Percentiles rank a stretch among this genome's conserved stretches.
Conservation (phyloP, 208 protist genomes). For the Lotmaria passim region DNA sequence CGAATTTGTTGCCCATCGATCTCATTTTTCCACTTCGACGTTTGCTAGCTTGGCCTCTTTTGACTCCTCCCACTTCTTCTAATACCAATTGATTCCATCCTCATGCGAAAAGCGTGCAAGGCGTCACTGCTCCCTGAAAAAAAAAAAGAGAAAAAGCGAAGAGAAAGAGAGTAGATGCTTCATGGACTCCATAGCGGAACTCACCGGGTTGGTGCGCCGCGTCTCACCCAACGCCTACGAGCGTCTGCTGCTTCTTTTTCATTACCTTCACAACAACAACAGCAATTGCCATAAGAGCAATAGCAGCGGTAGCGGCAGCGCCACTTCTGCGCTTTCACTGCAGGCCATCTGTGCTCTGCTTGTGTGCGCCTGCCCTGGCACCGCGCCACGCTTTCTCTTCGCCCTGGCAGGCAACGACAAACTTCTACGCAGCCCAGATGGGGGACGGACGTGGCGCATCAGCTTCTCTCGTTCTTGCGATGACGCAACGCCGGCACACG, state of each 20-base stretch:
- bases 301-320: not conserved
- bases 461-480: constrained; percentile 26
- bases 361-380: constrained; percentile 36
- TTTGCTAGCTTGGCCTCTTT: no score
- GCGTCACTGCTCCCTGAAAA: not conserved
- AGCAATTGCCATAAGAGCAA: not conserved
- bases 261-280: constrained; percentile 22
- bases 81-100: not conserved
- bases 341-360: constrained; percentile 34
- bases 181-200: constrained; percentile 36
- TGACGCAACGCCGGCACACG: not conserved
- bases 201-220: constrained; percentile 46
- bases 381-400: constrained; percentile 65
- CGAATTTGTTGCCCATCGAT: no score
- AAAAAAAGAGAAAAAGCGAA: not conserved
- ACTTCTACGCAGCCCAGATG: constrained; percentile 72
- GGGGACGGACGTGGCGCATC: constrained; percentile 57
- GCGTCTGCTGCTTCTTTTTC: constrained; percentile 37
- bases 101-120: not conserved
- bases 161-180: not conserved
- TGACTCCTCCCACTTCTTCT: no score
- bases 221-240: constrained; percentile 33
- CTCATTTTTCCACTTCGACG: no score
- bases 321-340: constrained; percentile 27
- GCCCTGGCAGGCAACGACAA: constrained; percentile 51